Base-by-base conservation (phyloP, 108 stramenopile genomes). In the Schizochytrium sp. region DNA sequence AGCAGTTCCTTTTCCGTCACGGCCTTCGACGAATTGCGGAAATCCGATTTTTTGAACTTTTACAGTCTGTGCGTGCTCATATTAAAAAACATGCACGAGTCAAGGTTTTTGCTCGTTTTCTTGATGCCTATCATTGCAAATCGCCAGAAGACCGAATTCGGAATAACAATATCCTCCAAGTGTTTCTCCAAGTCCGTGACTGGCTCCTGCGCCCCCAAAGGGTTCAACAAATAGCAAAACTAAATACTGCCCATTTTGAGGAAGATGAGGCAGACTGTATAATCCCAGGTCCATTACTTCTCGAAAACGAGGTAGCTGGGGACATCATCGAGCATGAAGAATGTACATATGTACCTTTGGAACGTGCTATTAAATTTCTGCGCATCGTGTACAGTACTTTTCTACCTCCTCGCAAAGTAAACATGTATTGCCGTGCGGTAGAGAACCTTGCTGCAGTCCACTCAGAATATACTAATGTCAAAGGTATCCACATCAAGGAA, bases 81-180 rank as follows among this genome's bases (percentile, higher is more conserved):
- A 83, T 83, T 47, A 83, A 83, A 42, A 83, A 83, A 40, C 76
- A 83, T 50, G 15, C 76, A n/a, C 47, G 76, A 5, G 10, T 83
- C 53, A 83, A 83, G 55, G n/a, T 83, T 10, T 83, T 83, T 83
- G 76, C 76, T 10, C 76, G 76, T 28, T 83, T 83, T 2, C 76
- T 83, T 42, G 76, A 83, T 42, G 76, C 76, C 12, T 49, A 19
- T 53, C 47, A 83, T 28, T 49, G 38, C 76, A 83, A 83, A 40
- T 38, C 49, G n/a, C 2, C 64, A 7, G 64, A 15, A 7, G 5
- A 69, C 19, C 47, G 76, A 12, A 49, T 83, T 0, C 13, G 10
- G 45, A 83, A 83, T 40, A 49, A 55, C 47, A 46, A 55, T 40
- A 83, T 83, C 40, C 76, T 83, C 8, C 76, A 83, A 53, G 50